Base-by-base conservation (phyloP, 2,329 filamentous ascomycete genomes). In the Fusarium beomiforme region DNA sequence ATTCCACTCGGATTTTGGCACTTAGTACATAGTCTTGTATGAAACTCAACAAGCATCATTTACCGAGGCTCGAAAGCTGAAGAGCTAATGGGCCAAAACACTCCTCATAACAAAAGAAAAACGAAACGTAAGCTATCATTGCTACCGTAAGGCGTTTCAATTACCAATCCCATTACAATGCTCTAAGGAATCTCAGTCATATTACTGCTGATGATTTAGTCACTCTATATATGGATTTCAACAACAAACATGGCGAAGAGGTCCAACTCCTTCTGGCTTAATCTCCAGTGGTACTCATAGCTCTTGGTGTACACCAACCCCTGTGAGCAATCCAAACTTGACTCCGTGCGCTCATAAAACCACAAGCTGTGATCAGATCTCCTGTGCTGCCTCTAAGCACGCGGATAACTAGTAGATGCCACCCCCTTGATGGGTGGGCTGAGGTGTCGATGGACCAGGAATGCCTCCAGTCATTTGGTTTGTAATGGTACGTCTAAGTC, bases 351-450 rank as follows among this genome's bases (percentile, higher is more conserved):
- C 42, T 33, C 14, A 33, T 33, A 23, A 34, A n/a, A 24, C 24
- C 37, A 24, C 41, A 26, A 12, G 16, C 31, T 13, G 37, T 16
- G 37, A 41, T 41, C 43, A 34, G 34, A 50, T 55, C 49, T 36
- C 41, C 19, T 12, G 24, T 36, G 26, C 31, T 69, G 19, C 33
- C 23, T 56, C 74, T 16, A 29, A 31, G 47, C 47, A n/a, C 47
- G 39, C 37, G 31, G 21, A 29, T 29, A 29, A 29, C 47, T 51
- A 51, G 47, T 51, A 51, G 47, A 39, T 24, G 47, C 60, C 62
- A 12, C 59, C 64, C 49, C 67, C 67, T 60, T 74, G 70, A 34
- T 74, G 73, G 36, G 71, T 56, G 19, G 60, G 41, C 43, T 24
- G 59, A 57, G 69, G 72, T 29, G 64, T 64, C 10, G 43, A 26